Conservation (phyloP, 768 basidiomycete species). For the Tylopilus sp. region DNA sequence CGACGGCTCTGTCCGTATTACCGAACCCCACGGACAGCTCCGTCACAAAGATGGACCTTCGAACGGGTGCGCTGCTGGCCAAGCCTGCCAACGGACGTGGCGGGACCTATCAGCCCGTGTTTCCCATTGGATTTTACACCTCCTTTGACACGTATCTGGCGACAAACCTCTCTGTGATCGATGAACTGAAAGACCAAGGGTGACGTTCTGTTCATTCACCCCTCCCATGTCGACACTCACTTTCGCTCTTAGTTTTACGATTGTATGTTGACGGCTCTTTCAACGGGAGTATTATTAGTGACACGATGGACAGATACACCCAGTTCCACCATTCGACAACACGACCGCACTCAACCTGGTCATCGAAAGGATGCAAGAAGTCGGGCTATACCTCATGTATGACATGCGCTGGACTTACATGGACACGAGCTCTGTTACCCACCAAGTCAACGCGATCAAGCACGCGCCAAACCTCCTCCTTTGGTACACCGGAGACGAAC, state of each 20-base stretch:
- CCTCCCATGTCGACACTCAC: neutral
- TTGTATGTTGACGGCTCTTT: slow-evolving; percentile 29
- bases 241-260: slow-evolving; percentile 10
- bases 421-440: slow-evolving; percentile 57
- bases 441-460: slow-evolving; percentile 68
- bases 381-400: slow-evolving; percentile 73
- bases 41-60: slow-evolving; percentile 59
- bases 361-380: slow-evolving; percentile 68
- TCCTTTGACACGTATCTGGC: slow-evolving; percentile 34
- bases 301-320: slow-evolving; percentile 53
- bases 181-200: slow-evolving; percentile 32
- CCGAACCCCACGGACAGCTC: slow-evolving; percentile 48
- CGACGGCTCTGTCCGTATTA: slow-evolving; percentile 45
- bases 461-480: slow-evolving; percentile 62
- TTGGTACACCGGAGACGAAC: slow-evolving; percentile 75
- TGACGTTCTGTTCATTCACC: slow-evolving; percentile 8
- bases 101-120: slow-evolving; percentile 49
- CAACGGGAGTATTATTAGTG: neutral
- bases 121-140: slow-evolving; percentile 44
- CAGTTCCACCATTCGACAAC: slow-evolving; percentile 63
- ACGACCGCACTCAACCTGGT: slow-evolving; percentile 53
- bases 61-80: slow-evolving; percentile 54
- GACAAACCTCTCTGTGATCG: slow-evolving; percentile 21
- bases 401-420: slow-evolving; percentile 75
- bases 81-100: slow-evolving; percentile 46